Evolutionary conservation across 176 grass and related monocot genomes (phyloP).

Genomic region (Triticum monococcum): DNA sequence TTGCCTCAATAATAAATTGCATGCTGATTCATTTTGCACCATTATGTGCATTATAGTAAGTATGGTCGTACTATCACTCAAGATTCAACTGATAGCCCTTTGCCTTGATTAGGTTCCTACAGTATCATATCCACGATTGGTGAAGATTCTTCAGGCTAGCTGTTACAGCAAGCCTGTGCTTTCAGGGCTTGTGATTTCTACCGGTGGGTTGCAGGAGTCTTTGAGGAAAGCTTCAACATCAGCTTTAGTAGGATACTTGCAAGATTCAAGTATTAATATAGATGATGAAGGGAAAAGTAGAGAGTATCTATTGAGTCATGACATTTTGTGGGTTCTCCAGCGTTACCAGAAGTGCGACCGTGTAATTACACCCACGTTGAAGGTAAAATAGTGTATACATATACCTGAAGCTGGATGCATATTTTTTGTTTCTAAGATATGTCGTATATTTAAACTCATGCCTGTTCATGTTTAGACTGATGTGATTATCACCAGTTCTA

Average conservation of each 20-base stretch:
- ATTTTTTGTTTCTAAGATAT: conserved; percentile 28
- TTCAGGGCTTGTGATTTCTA: conserved; percentile 90
- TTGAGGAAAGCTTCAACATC: conserved; percentile 63
- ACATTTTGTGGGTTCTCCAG: conserved; percentile 82
- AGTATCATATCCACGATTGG: conserved; percentile 78
- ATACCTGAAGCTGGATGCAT: conserved; percentile 12
- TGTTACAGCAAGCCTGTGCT: conserved; percentile 82
- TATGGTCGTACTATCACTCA: not conserved
- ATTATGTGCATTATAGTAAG: conserved; percentile 14
- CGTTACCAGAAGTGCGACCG: conserved; percentile 74
- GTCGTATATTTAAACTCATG: not conserved
- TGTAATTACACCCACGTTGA: conserved; percentile 76
- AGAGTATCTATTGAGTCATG: conserved; percentile 58
- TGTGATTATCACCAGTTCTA: not conserved
- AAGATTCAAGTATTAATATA: conserved; percentile 46
- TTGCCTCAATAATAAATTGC: conserved; percentile 17
- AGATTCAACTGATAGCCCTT: conserved; percentile 7
- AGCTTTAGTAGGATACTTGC: conserved; percentile 82
- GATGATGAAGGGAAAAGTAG: conserved; percentile 52
- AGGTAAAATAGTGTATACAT: conserved; percentile 43
- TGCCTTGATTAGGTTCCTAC: conserved; percentile 57
- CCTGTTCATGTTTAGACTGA: not conserved
- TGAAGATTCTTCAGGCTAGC: conserved; percentile 75
- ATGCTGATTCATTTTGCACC: not conserved
- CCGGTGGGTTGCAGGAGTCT: conserved; percentile 92